phyloP scores from a whole-genome alignment of 2,329 filamentous ascomycete genomes.

The Dissoconium aciculare region DNA sequence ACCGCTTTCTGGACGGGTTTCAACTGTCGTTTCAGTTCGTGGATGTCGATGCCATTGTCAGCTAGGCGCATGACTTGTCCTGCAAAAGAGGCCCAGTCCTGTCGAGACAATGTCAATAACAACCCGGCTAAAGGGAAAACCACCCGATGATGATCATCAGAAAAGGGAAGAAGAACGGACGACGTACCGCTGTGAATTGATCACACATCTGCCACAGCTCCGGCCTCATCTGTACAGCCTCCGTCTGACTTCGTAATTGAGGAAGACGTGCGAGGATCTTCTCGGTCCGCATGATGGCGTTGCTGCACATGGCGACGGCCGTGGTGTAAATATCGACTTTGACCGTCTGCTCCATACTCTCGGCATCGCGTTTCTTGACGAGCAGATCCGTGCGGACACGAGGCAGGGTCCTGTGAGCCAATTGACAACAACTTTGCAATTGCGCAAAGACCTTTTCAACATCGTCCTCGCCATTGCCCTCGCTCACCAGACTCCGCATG shows the following conservation, averaged over 20 bases:
- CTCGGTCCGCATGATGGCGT: conserved; percentile 58
- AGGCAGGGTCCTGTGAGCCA: conserved; percentile 58
- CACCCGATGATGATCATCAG: too few relatives aligned
- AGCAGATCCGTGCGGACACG: conserved; percentile 52
- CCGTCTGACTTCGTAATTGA: conserved; percentile 36
- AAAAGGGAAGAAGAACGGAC: too few relatives aligned
- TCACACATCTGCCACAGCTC: conserved; percentile 59
- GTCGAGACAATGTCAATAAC: conserved; percentile 22
- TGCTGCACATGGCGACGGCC: conserved; percentile 56
- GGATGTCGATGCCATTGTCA: conserved; percentile 26
- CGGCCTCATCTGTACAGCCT: conserved; percentile 53
- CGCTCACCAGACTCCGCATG: conserved; percentile 41
- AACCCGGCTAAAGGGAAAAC: too few relatives aligned
- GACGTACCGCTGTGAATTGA: conserved; percentile 45
- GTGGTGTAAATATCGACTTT: conserved; percentile 48
- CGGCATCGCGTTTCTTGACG: conserved; percentile 47
- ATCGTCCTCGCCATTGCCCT: conserved; percentile 62
- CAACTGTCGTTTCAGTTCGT: conserved; percentile 58
- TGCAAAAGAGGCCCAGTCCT: conserved; percentile 54
- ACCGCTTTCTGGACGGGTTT: conserved; percentile 69
- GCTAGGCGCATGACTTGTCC: conserved; percentile 39
- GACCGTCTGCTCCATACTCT: conserved; percentile 27
- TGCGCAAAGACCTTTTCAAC: conserved; percentile 75
- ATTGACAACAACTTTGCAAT: conserved; percentile 56
- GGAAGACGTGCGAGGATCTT: conserved; percentile 52